phyloP scores from a whole-genome alignment of 257 asterid species.

The Leptodermis oblonga region DNA sequence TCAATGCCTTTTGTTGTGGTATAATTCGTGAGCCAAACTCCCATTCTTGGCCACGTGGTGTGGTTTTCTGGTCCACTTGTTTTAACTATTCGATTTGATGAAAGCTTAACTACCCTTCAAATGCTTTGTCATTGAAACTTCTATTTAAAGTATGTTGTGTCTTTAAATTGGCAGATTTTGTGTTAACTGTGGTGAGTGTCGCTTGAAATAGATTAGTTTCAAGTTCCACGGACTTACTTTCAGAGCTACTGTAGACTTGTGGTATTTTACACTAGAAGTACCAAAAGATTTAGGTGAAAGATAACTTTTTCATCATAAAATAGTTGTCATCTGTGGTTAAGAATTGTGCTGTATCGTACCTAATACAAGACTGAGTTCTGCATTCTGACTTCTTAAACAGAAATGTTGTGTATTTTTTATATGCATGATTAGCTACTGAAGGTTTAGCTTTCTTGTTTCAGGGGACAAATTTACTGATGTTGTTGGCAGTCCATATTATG shows the following conservation, averaged over 20 bases:
- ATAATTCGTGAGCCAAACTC: not conserved
- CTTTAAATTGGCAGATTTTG: not conserved
- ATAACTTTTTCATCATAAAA: not conserved
- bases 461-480: slow-evolving; percentile 78
- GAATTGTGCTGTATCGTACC: not conserved
- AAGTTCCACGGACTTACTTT: not conserved
- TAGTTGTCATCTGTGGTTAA: not conserved
- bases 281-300: not conserved
- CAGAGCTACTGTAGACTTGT: not conserved
- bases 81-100: not conserved
- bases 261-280: not conserved
- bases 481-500: slow-evolving; percentile 97
- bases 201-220: not conserved
- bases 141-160: not conserved
- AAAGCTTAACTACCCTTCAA: not conserved
- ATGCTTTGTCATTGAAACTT: not conserved
- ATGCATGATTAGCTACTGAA: not conserved
- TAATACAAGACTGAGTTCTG: not conserved
- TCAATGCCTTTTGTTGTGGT: not conserved
- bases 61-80: not conserved
- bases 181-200: not conserved
- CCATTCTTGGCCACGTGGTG: not conserved
- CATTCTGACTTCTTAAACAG: not conserved
- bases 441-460: slow-evolving; percentile 23
- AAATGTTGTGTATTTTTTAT: not conserved